Base-by-base conservation (phyloP, 148 eudicot genomes). In the Beta vulgaris region DNA sequence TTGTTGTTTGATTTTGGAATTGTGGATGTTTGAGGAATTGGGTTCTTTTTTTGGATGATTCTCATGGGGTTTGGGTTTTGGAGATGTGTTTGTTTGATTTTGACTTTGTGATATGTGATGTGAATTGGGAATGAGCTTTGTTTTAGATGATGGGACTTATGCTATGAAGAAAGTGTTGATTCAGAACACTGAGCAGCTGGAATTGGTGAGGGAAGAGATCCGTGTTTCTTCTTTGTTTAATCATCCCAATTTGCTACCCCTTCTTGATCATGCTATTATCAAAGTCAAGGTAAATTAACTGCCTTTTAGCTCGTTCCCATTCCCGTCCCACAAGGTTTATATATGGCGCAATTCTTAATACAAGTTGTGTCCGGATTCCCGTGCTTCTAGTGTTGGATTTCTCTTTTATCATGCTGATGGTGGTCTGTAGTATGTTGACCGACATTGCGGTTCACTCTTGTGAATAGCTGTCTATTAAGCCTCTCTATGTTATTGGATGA, bases 121-220 rank as follows among this genome's bases (percentile, higher is more conserved):
- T 62, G 68, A 74, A 55, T 77, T 77, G 55, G 65, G n/a, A 60
- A 28, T 69, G 74, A 68, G 72, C 36, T 69, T 43, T 75, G 74
- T 58, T 85, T 86, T 81, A 95, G 99, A 86, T 79, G 99, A 95
- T 84, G 99, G 97, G 69, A 95, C 96, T 46, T 95, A 95, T 84
- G 99, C 99, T 28, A 90, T 95, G 97, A 95, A 92, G 90, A 95
- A 92, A 86, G 99, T 92, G 60, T 82, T 95, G 66, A 95, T 95
- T 77, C 99, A 95, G 82, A 91, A 82, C 71, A 88, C 65, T 63
- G 99, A 95, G 79, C 99, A 95, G 69, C 81, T 95, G 88, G 94
- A 95, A 73, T 74, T 89, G 84, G 99, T 95, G 82, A 92, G 90
- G 78, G 96, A 95, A 80, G 99, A 95, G 90, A 91, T 95, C 61